A percentile compares a stretch with the other conserved stretches of the same genome.
phyloP scores from a whole-genome alignment of 2,329 filamentous ascomycete genomes.

The Aureobasidium sp. region DNA sequence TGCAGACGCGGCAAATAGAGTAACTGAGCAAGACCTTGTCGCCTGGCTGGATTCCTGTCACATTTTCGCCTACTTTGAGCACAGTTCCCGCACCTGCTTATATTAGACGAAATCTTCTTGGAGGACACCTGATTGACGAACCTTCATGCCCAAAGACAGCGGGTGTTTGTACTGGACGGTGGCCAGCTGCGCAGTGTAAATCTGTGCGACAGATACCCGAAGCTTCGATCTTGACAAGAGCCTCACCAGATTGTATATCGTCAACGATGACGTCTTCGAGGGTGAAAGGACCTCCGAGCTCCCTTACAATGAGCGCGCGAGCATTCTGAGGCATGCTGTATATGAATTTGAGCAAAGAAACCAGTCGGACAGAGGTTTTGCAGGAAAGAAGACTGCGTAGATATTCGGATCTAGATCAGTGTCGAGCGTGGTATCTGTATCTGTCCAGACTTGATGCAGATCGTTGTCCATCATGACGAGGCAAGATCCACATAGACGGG shows the following conservation, averaged over 20 bases:
- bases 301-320: neutral
- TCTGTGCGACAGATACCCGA: conserved; percentile 50
- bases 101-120: neutral
- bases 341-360: too few relatives aligned
- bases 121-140: neutral
- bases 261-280: neutral
- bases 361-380: too few relatives aligned
- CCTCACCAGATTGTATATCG: conserved; percentile 31
- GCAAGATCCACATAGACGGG: too few relatives aligned
- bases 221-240: conserved; percentile 45
- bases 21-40: conserved; percentile 41
- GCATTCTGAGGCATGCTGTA: neutral
- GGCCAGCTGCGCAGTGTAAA: conserved; percentile 25
- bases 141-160: conserved; percentile 23
- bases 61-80: neutral
- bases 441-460: too few relatives aligned
- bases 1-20: conserved; percentile 36
- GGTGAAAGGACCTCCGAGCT: neutral
- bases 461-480: too few relatives aligned
- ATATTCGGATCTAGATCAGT: too few relatives aligned
- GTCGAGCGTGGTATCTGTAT: too few relatives aligned
- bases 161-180: conserved; percentile 20
- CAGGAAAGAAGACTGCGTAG: too few relatives aligned
- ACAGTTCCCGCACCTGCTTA: neutral
- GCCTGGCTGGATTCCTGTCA: conserved; percentile 19